Percentiles rank a stretch among this genome's conserved stretches.
Conservation (phyloP, 225 moss, liverwort and hornwort genomes). For the Marchantia paleacea region DNA sequence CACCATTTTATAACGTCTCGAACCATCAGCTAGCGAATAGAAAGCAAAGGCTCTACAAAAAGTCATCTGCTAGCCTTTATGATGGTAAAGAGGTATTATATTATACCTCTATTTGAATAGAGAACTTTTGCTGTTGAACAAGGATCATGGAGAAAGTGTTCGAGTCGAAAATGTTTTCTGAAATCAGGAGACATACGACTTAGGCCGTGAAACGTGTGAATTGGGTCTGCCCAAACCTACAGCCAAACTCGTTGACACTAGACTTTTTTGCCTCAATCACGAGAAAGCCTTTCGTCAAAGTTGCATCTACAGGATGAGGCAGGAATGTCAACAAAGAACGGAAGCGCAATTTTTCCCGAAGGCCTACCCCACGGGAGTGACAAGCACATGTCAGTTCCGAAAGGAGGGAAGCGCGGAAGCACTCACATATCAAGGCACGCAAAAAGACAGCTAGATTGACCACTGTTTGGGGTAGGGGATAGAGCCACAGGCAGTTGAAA, state of each 20-base stretch:
- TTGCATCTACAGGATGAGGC: background rate
- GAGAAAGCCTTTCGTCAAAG: background rate
- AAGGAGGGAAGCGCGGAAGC: too few species aligned
- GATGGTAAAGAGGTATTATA: background rate
- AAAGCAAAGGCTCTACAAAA: background rate
- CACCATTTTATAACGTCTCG: background rate
- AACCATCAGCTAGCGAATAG: background rate
- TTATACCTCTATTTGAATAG: background rate
- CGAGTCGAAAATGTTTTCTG: background rate
- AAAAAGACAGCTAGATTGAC: too few species aligned
- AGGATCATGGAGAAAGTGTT: background rate
- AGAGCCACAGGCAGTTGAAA: too few species aligned
- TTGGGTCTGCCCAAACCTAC: too few species aligned
- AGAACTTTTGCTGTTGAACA: background rate
- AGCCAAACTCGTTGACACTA: too few species aligned
- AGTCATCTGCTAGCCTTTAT: background rate
- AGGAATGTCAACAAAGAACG: background rate
- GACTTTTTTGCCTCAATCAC: background rate
- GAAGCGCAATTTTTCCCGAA: background rate
- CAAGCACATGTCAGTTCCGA: too few species aligned
- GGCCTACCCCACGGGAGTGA: too few species aligned
- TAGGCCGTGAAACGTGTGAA: background rate
- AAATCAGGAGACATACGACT: background rate
- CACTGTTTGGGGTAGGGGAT: too few species aligned
- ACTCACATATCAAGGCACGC: too few species aligned